These are phyloP conservation scores for Fusarium irregulare DNA, from an alignment of 2,329 filamentous ascomycete genomes.

Conservation along the genomic window DNA sequence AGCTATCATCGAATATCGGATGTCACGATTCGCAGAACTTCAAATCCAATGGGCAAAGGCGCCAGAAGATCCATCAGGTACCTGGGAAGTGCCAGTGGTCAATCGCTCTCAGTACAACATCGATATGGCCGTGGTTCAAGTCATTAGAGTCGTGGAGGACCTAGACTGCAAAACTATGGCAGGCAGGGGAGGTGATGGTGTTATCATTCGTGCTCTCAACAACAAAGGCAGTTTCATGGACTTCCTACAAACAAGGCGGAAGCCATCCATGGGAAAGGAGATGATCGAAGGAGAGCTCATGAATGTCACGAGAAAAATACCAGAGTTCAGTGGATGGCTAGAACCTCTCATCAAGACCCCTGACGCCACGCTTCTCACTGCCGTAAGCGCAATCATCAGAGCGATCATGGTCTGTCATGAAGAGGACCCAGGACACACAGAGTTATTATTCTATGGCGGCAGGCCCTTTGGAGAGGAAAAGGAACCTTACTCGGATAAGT, in stretches of 20 bases:
- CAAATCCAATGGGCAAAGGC: slow-evolving; percentile 6
- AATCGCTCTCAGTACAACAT: background rate
- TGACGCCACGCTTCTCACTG: background rate
- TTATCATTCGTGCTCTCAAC: background rate
- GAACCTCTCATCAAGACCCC: slow-evolving; percentile 1
- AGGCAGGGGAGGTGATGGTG: background rate
- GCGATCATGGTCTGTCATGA: slow-evolving; percentile 1
- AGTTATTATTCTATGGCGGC: background rate
- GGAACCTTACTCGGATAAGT: background rate
- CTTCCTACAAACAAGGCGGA: background rate
- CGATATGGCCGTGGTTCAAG: background rate
- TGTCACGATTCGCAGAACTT: background rate
- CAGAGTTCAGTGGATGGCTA: background rate
- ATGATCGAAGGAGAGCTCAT: background rate
- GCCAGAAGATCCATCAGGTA: background rate
- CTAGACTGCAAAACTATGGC: background rate
- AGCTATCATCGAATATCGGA: background rate
- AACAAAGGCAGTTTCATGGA: background rate
- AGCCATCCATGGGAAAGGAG: rapidly evolving
- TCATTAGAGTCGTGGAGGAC: background rate
- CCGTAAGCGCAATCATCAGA: background rate
- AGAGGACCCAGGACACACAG: background rate
- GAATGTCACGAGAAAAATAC: background rate
- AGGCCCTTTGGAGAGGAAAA: slow-evolving; percentile 1
- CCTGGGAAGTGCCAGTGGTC: slow-evolving; percentile 2